Conservation (phyloP, 148 eudicot genomes). For the Dianthus caryophyllus region DNA sequence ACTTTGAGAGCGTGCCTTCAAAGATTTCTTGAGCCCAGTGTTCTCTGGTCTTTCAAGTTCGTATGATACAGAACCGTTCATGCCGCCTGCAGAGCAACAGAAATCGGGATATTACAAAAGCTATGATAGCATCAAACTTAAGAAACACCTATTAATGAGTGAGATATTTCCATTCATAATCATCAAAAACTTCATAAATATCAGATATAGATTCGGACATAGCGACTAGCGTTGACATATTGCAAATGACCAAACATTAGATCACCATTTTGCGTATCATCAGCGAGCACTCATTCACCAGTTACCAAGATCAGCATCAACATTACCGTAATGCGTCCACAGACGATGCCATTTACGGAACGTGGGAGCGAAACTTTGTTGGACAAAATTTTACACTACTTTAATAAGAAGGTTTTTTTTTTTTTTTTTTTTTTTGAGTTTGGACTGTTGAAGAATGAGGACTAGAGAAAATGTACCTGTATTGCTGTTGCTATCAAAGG, state of each 20-base stretch:
- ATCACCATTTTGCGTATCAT: neutral
- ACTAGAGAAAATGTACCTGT: conserved; percentile 38
- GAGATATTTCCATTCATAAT: neutral
- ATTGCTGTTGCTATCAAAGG: conserved; percentile 57
- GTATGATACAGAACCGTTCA: conserved; percentile 86
- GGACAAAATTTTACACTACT: neutral
- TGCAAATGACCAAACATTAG: neutral
- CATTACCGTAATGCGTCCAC: neutral
- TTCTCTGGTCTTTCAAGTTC: conserved; percentile 96
- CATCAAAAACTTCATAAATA: neutral
- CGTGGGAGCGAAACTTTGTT: neutral
- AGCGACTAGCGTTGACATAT: too few species aligned
- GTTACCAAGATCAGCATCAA: neutral
- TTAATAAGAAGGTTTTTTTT: neutral
- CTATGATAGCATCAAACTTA: neutral
- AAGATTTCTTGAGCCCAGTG: conserved; percentile 62
- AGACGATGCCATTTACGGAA: neutral
- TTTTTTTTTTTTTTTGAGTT: too few species aligned
- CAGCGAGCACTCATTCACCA: neutral
- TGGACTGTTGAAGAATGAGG: too few species aligned
- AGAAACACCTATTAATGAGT: neutral
- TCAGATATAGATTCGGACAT: neutral
- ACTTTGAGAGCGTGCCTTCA: conserved; percentile 55
- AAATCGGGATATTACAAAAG: conserved; percentile 9
- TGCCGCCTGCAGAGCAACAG: conserved; percentile 64